Base-by-base conservation (phyloP, 495 filamentous ascomycete genomes). In the Penicillium subrubescens region DNA sequence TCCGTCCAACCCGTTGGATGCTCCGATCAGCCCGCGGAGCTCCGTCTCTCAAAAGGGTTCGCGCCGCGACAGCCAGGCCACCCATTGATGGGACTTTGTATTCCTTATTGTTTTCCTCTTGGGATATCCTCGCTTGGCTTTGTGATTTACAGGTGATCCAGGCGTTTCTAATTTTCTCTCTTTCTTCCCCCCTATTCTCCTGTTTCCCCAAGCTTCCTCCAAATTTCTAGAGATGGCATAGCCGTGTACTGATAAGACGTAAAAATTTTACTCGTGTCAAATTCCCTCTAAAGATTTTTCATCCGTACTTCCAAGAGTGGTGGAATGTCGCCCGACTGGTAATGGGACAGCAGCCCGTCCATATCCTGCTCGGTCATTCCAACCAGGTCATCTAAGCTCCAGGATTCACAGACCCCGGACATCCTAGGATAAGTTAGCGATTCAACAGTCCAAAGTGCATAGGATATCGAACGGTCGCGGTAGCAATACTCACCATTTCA, bases 331-430 rank as follows among this genome's bases (percentile, higher is more conserved):
- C 77, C 78, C 15, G 85, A 73, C 33, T 78, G 71, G 71, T 95
- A 99, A 70, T 87, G 91, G 1, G 73, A 78, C 34, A 98, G 73
- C 27, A 99, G 76, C 34, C 76, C 80, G 27, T 89, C 87, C 91
- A 98, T 97, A 70, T 97, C 93, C 59, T 87, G 80, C 34, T 96
- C 93, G 27, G 85, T 82, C 87, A 99, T 90, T 41, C 86, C 83
- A 57, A 92, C 93, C 67, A 99, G 84, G 52, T 98, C 92, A 59
- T 96, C 90, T 68, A 95, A 82, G 53, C 79, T 88, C 84, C 95
- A 99, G 35, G 84, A 81, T 71, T 97, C 93, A 77, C 95, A 97
- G 17, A 98, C 89, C 53, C 83, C 88, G 1, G 90, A 92, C 90
- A 98, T 98, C 90, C 88, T 90, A 15, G 5, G 6, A 34, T 11